phyloP scores from a whole-genome alignment of 768 basidiomycete genomes.

The Podaxis rugospora region DNA sequence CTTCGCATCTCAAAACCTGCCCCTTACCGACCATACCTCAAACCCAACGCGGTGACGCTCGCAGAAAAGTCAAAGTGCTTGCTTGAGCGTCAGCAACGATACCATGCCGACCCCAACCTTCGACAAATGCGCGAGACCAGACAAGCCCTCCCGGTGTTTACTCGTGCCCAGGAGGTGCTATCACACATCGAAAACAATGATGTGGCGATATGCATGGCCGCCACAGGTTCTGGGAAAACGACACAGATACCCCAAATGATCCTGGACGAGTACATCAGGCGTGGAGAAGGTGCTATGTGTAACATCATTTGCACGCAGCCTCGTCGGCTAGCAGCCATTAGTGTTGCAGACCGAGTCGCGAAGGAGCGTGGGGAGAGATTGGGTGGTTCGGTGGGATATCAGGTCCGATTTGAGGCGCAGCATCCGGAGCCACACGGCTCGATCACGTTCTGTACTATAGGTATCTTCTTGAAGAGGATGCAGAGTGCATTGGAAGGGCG shows the following conservation, averaged over 20 bases:
- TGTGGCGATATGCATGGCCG: conserved; percentile 86
- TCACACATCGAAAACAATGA: conserved; percentile 69
- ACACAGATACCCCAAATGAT: conserved; percentile 94
- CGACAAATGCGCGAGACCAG: conserved; percentile 67
- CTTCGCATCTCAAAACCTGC: not conserved
- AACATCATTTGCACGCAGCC: conserved; percentile 95
- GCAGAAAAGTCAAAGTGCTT: conserved; percentile 57
- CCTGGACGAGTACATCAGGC: conserved; percentile 75
- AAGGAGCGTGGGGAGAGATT: conserved; percentile 76
- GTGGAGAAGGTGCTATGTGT: conserved; percentile 77
- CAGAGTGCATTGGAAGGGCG: conserved; percentile 64
- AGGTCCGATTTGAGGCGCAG: conserved; percentile 86
- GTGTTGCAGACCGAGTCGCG: conserved; percentile 86
- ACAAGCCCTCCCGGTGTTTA: conserved; percentile 68
- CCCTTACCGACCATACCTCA: conserved; percentile 5
- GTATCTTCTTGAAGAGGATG: conserved; percentile 82
- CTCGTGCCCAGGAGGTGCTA: conserved; percentile 62
- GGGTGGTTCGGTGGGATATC: conserved; percentile 80
- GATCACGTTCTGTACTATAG: conserved; percentile 91
- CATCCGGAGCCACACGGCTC: conserved; percentile 76
- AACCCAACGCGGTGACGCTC: conserved; percentile 14
- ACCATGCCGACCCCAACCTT: conserved; percentile 55
- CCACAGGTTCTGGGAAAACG: conserved; percentile 91
- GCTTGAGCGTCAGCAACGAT: conserved; percentile 45
- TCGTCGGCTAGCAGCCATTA: conserved; percentile 85